Conservation (phyloP, 2,329 filamentous ascomycete genomes). For the Pseudogymnoascus sp. region DNA sequence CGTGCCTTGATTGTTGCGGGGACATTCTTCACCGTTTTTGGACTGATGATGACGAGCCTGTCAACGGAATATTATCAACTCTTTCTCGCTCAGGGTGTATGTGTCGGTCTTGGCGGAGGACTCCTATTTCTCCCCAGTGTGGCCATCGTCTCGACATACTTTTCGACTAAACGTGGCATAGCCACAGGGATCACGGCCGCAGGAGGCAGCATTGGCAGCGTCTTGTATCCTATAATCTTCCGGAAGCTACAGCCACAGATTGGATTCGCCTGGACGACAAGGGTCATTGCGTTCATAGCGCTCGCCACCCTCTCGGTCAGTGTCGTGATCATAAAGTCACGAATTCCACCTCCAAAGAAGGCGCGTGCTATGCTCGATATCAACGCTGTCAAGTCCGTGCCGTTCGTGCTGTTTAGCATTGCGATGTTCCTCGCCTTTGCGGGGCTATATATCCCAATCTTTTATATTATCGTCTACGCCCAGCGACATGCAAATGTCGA, state of each 20-base stretch:
- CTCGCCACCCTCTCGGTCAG: slow-evolving; percentile 44
- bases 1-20: slow-evolving; percentile 45
- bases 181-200: slow-evolving; percentile 42
- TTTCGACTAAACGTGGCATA: slow-evolving; percentile 40
- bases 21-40: slow-evolving; percentile 49
- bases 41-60: slow-evolving; percentile 55
- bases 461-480: slow-evolving; percentile 33
- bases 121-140: slow-evolving; percentile 39
- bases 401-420: too few relatives aligned
- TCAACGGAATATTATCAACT: slow-evolving; percentile 48
- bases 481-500: slow-evolving; percentile 36
- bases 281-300: slow-evolving; percentile 48
- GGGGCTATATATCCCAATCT: neutral
- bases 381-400: too few relatives aligned
- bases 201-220: slow-evolving; percentile 43
- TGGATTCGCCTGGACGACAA: slow-evolving; percentile 51
- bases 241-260: slow-evolving; percentile 43
- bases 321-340: slow-evolving; percentile 45
- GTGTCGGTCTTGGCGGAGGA: slow-evolving; percentile 37
- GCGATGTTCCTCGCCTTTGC: too few relatives aligned
- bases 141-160: slow-evolving; percentile 38
- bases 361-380: too few relatives aligned
- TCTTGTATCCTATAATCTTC: slow-evolving; percentile 58
- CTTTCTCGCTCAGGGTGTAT: slow-evolving; percentile 40
- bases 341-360: slow-evolving; percentile 32